These are phyloP conservation scores for Choiromyces venosus DNA, from an alignment of 495 filamentous ascomycete genomes.

Conservation along the genomic window DNA sequence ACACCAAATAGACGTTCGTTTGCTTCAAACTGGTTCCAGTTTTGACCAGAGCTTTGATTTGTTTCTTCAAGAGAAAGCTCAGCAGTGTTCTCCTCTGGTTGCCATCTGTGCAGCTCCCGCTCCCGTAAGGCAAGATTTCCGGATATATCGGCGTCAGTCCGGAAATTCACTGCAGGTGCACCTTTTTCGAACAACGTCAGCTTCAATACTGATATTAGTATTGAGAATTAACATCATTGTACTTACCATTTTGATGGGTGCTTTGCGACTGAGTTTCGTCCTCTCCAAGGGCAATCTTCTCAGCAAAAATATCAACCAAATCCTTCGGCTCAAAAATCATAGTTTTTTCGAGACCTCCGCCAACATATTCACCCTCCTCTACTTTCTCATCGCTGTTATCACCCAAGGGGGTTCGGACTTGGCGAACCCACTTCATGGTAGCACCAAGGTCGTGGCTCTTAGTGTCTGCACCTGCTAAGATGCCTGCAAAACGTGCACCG, in stretches of 20 bases:
- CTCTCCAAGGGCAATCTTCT: conserved; percentile 45
- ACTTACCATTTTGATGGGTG: conserved; percentile 69
- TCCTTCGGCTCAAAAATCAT: conserved; percentile 81
- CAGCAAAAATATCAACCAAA: conserved; percentile 59
- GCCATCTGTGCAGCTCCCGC: conserved; percentile 78
- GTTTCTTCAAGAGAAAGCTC: conserved; percentile 50
- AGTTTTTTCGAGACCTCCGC: conserved; percentile 57
- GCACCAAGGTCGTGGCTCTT: conserved; percentile 58
- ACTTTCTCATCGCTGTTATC: conserved; percentile 55
- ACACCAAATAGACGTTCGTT: conserved; percentile 85
- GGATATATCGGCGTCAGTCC: conserved; percentile 85
- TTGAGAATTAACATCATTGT: neutral
- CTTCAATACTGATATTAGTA: conserved; percentile 12
- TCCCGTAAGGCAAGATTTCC: conserved; percentile 63
- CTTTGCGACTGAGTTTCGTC: conserved; percentile 17
- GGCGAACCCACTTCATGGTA: conserved; percentile 76
- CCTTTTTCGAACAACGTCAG: conserved; percentile 23
- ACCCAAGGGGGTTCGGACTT: conserved; percentile 51
- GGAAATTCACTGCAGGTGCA: conserved; percentile 50
- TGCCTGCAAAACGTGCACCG: conserved; percentile 68
- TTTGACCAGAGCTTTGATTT: conserved; percentile 45
- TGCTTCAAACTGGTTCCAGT: conserved; percentile 90
- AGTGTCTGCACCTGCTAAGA: conserved; percentile 58
- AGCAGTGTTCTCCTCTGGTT: conserved; percentile 57
- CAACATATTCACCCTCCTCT: conserved; percentile 54